Conservation (phyloP, 106 monocot species). For the Dactylorhiza incarnata region DNA sequence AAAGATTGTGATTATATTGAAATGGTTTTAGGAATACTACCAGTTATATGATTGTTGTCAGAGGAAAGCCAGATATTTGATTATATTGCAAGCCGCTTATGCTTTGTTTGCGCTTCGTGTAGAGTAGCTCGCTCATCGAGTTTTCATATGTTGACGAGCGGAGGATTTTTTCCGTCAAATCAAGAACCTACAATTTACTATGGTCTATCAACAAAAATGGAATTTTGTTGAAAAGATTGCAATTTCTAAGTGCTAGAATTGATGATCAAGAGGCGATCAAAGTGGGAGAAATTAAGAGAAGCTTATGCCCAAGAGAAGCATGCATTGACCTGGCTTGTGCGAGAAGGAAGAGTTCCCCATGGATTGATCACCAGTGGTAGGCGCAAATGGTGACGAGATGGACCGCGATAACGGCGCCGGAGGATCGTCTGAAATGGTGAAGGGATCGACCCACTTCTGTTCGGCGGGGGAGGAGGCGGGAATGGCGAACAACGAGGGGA, state of each 20-base stretch:
- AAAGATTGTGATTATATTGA: slow-evolving; percentile 49
- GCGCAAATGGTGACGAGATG: too few species aligned
- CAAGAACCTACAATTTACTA: slow-evolving; percentile 46
- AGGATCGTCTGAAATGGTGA: too few species aligned
- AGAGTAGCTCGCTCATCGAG: slow-evolving; percentile 33
- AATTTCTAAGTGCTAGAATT: slow-evolving; percentile 50
- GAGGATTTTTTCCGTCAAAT: slow-evolving; percentile 62
- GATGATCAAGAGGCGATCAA: not conserved
- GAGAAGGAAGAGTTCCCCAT: slow-evolving; percentile 4
- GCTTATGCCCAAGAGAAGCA: not conserved
- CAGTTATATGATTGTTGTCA: slow-evolving; percentile 50
- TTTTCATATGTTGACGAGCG: slow-evolving; percentile 3
- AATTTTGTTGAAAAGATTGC: slow-evolving; percentile 39
- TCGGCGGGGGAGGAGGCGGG: too few species aligned
- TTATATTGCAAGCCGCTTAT: slow-evolving; percentile 54
- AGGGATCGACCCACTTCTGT: too few species aligned
- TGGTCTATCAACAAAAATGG: slow-evolving; percentile 41
- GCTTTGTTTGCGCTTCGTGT: slow-evolving; percentile 45
- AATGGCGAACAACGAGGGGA: too few species aligned
- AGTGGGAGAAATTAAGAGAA: not conserved
- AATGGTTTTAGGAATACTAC: slow-evolving; percentile 43
- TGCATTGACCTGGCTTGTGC: not conserved
- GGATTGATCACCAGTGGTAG: too few species aligned
- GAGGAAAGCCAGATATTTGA: slow-evolving; percentile 61
- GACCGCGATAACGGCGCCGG: too few species aligned